Conservation (phyloP, 768 basidiomycete genomes). For the Hygrocybe punicea region DNA sequence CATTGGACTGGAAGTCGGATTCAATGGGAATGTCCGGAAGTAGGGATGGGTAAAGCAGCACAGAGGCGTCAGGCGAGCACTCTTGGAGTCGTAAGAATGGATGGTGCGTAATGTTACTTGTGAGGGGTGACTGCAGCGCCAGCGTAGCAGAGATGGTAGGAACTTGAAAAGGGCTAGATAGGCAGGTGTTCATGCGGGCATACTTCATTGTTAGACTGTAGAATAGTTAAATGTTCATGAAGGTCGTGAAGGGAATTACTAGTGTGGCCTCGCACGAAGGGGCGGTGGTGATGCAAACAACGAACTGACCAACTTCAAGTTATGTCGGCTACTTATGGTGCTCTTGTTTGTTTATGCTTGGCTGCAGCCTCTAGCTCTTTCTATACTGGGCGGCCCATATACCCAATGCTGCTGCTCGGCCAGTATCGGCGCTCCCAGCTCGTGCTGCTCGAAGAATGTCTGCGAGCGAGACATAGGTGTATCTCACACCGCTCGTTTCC, state of each 20-base stretch:
- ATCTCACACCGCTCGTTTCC: not conserved
- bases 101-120: slow-evolving; percentile 6
- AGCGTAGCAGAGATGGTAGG: not conserved
- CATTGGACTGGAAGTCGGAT: slow-evolving; percentile 40
- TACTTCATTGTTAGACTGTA: not conserved
- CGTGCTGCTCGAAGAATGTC: no score
- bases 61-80: slow-evolving; percentile 8
- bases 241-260: not conserved
- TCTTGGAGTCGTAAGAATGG: slow-evolving; percentile 25
- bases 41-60: slow-evolving; percentile 7
- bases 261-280: not conserved
- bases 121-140: not conserved
- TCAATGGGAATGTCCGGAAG: slow-evolving; percentile 10
- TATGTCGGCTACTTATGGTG: not conserved
- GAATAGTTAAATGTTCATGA: slow-evolving; percentile 1
- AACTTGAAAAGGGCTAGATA: not conserved
- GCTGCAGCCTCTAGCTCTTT: not conserved
- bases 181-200: not conserved
- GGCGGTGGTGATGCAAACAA: not conserved
- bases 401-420: no score
- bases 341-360: slow-evolving; percentile 1
- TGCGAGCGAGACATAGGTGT: no score
- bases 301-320: not conserved
- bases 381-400: no score
- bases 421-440: no score